Evolutionary conservation across 805 yeast species (phyloP).

Genomic region (Schwanniomyces vanrijiae): DNA sequence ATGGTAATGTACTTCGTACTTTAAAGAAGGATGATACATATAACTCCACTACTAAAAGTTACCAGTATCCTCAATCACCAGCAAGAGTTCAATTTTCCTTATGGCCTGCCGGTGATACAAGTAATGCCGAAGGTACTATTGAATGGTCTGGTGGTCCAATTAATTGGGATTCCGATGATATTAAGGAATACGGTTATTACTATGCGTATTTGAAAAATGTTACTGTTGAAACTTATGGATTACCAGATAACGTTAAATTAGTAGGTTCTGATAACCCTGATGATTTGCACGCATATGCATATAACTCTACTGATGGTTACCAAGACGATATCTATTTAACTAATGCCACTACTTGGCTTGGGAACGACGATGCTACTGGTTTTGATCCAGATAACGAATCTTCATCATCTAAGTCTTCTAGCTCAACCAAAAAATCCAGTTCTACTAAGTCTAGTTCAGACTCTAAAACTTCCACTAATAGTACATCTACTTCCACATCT

Average conservation of each 20-base stretch:
- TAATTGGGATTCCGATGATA: constrained; percentile 78
- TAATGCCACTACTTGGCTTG: constrained; percentile 60
- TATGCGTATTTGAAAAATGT: constrained; percentile 64
- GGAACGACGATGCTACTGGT: constrained; percentile 64
- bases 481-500: constrained; percentile 12
- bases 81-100: constrained; percentile 68
- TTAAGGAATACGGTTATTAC: constrained; percentile 76
- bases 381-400: constrained; percentile 49
- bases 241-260: constrained; percentile 55
- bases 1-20: constrained; percentile 67
- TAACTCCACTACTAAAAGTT: constrained; percentile 58
- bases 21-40: constrained; percentile 59
- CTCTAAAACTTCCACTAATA: constrained; percentile 9
- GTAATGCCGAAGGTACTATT: constrained; percentile 60
- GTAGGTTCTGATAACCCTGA: constrained; percentile 51
- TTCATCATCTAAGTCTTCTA: constrained; percentile 11
- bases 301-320: constrained; percentile 44
- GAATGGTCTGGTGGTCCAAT: constrained; percentile 89
- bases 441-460: constrained; percentile 6
- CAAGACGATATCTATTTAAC: constrained; percentile 52
- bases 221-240: constrained; percentile 66
- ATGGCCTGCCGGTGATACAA: constrained; percentile 73
- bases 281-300: constrained; percentile 47
- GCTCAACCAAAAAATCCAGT: too few species aligned
- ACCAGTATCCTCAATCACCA: constrained; percentile 72